phyloP scores from a whole-genome alignment of 2,329 filamentous ascomycete genomes.

The Ophiostoma piceae region DNA sequence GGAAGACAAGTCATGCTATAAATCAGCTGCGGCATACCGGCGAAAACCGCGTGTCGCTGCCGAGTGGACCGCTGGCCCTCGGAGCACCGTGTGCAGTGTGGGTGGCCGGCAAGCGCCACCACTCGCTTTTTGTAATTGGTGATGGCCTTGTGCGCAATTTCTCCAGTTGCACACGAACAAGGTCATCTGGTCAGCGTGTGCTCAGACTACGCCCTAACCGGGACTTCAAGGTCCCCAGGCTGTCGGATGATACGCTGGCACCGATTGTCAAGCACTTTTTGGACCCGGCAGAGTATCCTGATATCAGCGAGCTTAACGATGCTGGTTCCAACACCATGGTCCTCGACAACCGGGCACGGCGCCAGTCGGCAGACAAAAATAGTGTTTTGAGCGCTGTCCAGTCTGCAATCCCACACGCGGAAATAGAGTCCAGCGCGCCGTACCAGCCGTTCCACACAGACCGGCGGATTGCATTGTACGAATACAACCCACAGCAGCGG shows the following conservation, averaged over 20 bases:
- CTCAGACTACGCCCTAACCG: conserved; percentile 54
- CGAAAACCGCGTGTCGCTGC: conserved; percentile 68
- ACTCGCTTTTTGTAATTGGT: conserved; percentile 59
- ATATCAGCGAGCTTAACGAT: conserved; percentile 50
- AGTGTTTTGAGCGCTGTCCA: conserved; percentile 44
- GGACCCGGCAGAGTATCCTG: conserved; percentile 52
- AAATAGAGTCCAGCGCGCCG: conserved; percentile 91
- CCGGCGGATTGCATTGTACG: conserved; percentile 70
- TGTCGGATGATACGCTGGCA: conserved; percentile 56
- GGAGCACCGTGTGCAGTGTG: conserved; percentile 59
- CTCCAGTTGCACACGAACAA: conserved; percentile 51
- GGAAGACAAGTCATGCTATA: conserved; percentile 64
- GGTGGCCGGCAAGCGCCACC: conserved; percentile 57
- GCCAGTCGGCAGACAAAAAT: conserved; percentile 28
- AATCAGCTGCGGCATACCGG: conserved; percentile 67
- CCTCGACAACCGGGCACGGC: conserved; percentile 40
- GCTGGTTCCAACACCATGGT: conserved; percentile 52
- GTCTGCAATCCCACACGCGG: conserved; percentile 67
- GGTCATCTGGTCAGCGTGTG: conserved; percentile 49
- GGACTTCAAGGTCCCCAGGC: conserved; percentile 61
- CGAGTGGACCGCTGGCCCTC: conserved; percentile 49
- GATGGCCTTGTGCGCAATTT: conserved; percentile 63
- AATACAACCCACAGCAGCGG: conserved; percentile 39
- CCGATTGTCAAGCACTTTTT: conserved; percentile 53
- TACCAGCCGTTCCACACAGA: conserved; percentile 97